Evolutionary conservation across 148 eudicot genomes (phyloP), one percentile per base, ranked within the genome.

Genomic region (Vaccinium darrowii): DNA sequence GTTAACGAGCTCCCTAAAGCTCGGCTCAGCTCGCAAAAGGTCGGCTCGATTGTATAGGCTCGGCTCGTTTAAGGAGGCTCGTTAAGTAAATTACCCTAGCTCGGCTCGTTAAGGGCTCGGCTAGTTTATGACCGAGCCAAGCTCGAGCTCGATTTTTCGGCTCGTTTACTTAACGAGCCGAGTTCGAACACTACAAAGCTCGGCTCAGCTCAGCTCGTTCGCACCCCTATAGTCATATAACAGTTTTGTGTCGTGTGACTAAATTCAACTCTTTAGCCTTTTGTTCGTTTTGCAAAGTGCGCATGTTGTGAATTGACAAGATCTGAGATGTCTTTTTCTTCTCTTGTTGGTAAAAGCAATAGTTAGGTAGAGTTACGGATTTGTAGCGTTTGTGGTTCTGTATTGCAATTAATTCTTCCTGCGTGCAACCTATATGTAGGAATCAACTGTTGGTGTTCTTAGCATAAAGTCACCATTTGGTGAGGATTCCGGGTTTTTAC

Each of bases 401-500:
- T 72, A 43, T 81, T 71, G 8, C 27, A 16, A 84, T 75, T 57
- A 58, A 81, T n/a, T 19, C 57, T 73, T 52, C 18, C 5, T 67
- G 81, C 57, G 3, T 75, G 81, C 21, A 19, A 23, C 52, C 47
- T 43, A 11, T 63, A 13, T 77, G 12, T 81, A 92, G 93, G 90
- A 87, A 88, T 53, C 69, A 14, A 36, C 87, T 79, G 82, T 39
- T 63, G 87, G 83, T 52, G 77, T 83, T 51, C 47, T 74, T 86
- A 86, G 86, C 57, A 77, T 72, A 12, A 80, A 84, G 84, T 84
- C 92, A 49, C 87, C 88, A 62, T 74, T 90, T 69, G 83, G 72
- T 80, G 91, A 83, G 71, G 80, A 83, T 27, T 84, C 92, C 47
- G 85, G 77, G 23, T 93, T 90, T 85, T 39, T 78, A 78, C 93